Base-by-base conservation (phyloP, 1,284 basidiomycete genomes). In the Irpex lacteus region DNA sequence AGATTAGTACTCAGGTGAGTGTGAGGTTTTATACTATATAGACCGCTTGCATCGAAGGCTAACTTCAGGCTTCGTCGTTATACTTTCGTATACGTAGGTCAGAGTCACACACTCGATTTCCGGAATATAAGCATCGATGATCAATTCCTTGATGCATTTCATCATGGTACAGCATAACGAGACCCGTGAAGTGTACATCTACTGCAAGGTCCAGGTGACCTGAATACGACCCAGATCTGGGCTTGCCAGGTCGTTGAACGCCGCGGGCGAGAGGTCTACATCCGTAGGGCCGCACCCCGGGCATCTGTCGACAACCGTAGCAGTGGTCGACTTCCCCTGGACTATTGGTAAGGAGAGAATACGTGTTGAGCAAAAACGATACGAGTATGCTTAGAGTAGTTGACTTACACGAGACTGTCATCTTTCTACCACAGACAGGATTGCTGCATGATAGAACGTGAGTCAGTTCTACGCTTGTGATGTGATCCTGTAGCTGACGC, bases 301-400 rank as follows among this genome's bases (percentile, higher is more conserved):
- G 67, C 83, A 84, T 11, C 74, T 64, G 69, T 84, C 83, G 5
- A 75, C 74, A 19, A 84, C 76, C 9, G 71, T 70, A 1, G 78
- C 81, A 1, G 69, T 70, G 60, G 80, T 72, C 5, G 75, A 73
- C 47, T 76, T 76, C 37, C 77, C 77, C 49, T 52, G 15, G 21
- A n/a, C 40, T 44, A 4, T 11, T 44, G 40, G 40, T 9, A 44
- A 15, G 40, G 40, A 15, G 8, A 15, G 11, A 44, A 15, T 15
- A 44, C 8, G 15, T 44, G 40, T 9, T 11, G 4, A 15, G 40
- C 15, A 44, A 9, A 15, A 44, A 11, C 40, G 15, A 44, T 15
- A 15, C 8, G 40, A 44, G 4, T 2, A 44, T 15, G 40, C n/a
- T 18, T n/a, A 40, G n/a, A 32, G 34, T 26, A 9, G 37, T 13